Evolutionary conservation across 2,329 filamentous ascomycete genomes (phyloP), one percentile per base, ranked within the genome.

Genomic region (Colletotrichum viniferum): DNA sequence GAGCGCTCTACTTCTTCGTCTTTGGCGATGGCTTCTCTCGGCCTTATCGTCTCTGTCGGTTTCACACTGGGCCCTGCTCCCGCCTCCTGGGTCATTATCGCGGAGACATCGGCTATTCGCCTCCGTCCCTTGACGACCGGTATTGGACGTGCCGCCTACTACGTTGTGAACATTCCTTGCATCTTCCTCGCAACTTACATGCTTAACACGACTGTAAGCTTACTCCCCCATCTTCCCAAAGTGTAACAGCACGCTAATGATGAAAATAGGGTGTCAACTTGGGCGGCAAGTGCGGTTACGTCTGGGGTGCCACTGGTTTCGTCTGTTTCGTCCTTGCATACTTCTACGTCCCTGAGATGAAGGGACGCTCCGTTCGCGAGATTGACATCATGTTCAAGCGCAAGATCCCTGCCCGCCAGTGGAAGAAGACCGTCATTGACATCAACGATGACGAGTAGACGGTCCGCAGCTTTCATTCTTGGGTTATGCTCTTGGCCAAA

Each of bases 71-170:
- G 90, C 78, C 91, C 90, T 30, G 92, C 90, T 3, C 92, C 92
- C 62, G 89, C 90, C 55, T 93, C 92, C 12, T 94, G 89, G 88
- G 90, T 91, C 83, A 92, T 93, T 78, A 93, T 94, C 62, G 91
- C 89, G 78, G 92, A 94, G 83, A 93, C 92, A 3, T 92, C 92
- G 0, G 85, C 92, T 66, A 88, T 93, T 70, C 91, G 92, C 76
- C 91, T 94, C 34, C 83, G 92, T 63, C 90, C 92, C 62, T 84
- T 93, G n/a, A 93, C 90, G 4, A 93, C 92, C 28, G 92, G 91
- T 82, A 83, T 93, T 65, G 92, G 92, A 80, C 91, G 92, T 80
- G 92, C 84, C 69, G 84, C 86, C 14, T 94, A 94, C 87, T 93
- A 94, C 83, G 79, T 92, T 7, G 85, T 92, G 76, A 89, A 93